A percentile compares a stretch with the other conserved stretches of the same genome.
phyloP scores from a whole-genome alignment of 805 yeast genomes.

The Candida tammaniensis region DNA sequence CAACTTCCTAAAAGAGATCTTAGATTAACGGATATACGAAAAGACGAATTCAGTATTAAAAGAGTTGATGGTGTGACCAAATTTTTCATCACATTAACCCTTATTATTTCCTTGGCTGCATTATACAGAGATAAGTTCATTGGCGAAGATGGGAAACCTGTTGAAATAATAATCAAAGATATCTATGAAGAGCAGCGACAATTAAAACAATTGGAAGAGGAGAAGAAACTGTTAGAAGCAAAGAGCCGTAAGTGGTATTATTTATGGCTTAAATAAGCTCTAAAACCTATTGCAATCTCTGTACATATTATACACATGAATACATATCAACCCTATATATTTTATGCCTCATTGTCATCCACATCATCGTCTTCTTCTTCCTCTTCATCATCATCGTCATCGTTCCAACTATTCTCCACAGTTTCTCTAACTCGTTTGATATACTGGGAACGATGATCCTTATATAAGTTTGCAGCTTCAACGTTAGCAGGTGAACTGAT shows the following conservation, averaged over 20 bases:
- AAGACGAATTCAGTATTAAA: conserved; percentile 44
- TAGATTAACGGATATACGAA: conserved; percentile 43
- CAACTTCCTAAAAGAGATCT: conserved; percentile 40
- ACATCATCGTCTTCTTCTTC: conserved; percentile 30
- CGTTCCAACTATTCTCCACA: conserved; percentile 92
- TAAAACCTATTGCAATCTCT: background rate
- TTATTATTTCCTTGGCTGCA: conserved; percentile 49
- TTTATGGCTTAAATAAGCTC: conserved; percentile 47
- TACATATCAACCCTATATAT: conserved; percentile 2
- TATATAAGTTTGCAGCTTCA: conserved; percentile 93
- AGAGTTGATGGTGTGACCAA: conserved; percentile 58
- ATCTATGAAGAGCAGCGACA: conserved; percentile 33
- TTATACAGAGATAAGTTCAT: conserved; percentile 52
- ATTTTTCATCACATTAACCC: conserved; percentile 47
- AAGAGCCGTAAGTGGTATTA: conserved; percentile 46
- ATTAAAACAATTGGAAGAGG: conserved; percentile 17
- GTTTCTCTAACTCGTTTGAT: conserved; percentile 89
- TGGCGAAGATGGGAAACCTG: conserved; percentile 44
- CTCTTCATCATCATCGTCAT: conserved; percentile 58
- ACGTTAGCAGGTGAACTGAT: conserved; percentile 96
- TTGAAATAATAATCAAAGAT: conserved; percentile 36
- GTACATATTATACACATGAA: conserved; percentile 1
- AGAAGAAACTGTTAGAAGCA: conserved; percentile 6
- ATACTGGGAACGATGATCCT: conserved; percentile 92
- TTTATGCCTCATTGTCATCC: conserved; percentile 8